These are phyloP conservation scores for Xylaria sp. DNA, from an alignment of 2,329 filamentous ascomycete genomes.

Conservation along the genomic window DNA sequence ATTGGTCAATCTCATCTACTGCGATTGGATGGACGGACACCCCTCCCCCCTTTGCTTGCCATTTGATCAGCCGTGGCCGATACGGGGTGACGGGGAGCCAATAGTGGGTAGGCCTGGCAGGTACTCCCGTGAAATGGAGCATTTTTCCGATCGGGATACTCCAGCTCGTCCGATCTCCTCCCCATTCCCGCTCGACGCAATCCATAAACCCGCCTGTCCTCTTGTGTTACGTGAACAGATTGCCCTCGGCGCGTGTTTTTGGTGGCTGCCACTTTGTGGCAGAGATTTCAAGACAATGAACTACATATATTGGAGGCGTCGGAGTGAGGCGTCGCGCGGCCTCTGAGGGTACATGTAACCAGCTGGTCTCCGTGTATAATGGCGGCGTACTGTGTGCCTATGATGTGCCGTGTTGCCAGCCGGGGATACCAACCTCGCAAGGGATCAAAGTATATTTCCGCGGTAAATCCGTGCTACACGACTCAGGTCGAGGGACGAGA, in stretches of 20 bases:
- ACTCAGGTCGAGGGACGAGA: slow-evolving; percentile 17
- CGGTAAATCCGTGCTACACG: slow-evolving; percentile 20
- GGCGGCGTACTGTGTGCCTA: background rate
- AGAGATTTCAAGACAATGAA: background rate
- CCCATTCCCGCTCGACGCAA: slow-evolving; percentile 12
- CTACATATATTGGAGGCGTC: background rate
- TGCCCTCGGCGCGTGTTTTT: background rate
- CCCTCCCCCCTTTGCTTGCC: background rate
- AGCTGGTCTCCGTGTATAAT: background rate
- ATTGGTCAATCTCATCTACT: slow-evolving; percentile 15
- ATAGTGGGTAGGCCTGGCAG: background rate
- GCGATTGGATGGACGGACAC: background rate
- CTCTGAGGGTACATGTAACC: background rate
- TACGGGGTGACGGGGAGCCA: background rate
- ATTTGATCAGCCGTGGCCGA: background rate
- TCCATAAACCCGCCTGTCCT: background rate
- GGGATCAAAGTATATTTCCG: slow-evolving; percentile 6
- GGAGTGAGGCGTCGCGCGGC: background rate
- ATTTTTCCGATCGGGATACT: slow-evolving; percentile 24
- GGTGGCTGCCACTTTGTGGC: background rate
- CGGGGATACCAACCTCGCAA: background rate
- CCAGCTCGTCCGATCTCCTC: slow-evolving; percentile 12
- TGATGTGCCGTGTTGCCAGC: slow-evolving; percentile 3
- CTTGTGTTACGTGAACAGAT: background rate
- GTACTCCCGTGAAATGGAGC: slow-evolving; percentile 9